phyloP scores from a whole-genome alignment of 179 eudicot species.

The Camellia oleifera region DNA sequence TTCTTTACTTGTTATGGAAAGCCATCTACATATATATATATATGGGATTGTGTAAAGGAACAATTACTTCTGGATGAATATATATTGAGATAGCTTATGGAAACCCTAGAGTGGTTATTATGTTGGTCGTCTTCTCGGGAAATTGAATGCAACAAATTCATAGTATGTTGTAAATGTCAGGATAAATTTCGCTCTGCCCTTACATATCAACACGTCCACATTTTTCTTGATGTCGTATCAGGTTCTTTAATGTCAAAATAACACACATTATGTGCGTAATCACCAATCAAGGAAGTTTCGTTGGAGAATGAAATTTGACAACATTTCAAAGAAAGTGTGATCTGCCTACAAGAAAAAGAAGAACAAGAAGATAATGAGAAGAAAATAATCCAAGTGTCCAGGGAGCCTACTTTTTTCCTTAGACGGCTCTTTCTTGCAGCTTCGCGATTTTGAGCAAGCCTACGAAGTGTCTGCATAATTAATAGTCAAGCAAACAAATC shows the following conservation, averaged over 20 bases:
- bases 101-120: too few relatives aligned
- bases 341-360: background rate
- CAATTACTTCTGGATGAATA: too few relatives aligned
- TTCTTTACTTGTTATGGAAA: too few relatives aligned
- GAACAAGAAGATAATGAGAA: background rate
- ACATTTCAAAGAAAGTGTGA: background rate
- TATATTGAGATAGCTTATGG: too few relatives aligned
- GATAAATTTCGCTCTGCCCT: background rate
- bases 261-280: background rate
- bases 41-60: too few relatives aligned
- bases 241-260: background rate
- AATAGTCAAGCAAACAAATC: background rate
- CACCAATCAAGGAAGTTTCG: background rate
- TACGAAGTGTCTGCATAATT: constrained; percentile 76
- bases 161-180: background rate
- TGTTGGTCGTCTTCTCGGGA: background rate
- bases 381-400: constrained; percentile 1
- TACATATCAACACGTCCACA: background rate
- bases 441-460: constrained; percentile 99
- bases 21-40: too few relatives aligned
- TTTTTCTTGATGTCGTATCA: background rate
- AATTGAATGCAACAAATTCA: background rate
- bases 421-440: constrained; percentile 97
- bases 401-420: constrained; percentile 71
- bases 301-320: background rate